Conservation (phyloP, 345 rosid genomes). For the Hevea brasiliensis region DNA sequence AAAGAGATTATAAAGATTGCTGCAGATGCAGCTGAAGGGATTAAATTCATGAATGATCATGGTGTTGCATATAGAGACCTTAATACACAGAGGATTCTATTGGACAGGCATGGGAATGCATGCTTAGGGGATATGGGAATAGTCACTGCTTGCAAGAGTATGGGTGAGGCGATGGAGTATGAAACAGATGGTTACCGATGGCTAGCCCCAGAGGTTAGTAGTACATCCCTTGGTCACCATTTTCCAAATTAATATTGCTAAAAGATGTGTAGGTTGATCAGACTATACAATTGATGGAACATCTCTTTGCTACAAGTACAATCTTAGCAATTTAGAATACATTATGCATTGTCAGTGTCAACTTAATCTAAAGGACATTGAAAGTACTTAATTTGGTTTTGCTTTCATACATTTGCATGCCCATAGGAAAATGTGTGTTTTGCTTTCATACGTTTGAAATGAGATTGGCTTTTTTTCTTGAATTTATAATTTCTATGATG, state of each 20-base stretch:
- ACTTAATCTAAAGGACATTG: not conserved
- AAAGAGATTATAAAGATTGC: conserved; percentile 78
- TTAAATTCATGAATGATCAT: conserved; percentile 83
- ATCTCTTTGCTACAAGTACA: not conserved
- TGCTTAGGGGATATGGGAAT: conserved; percentile 91
- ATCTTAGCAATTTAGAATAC: not conserved
- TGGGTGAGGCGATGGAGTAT: conserved; percentile 80
- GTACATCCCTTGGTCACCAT: conserved; percentile 18
- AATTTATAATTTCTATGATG: not conserved
- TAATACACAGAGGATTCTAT: conserved; percentile 67
- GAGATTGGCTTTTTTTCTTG: too few species aligned
- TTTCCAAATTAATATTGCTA: conserved; percentile 7
- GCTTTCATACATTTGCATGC: not conserved
- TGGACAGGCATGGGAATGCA: conserved; percentile 82
- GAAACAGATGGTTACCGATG: conserved; percentile 98
- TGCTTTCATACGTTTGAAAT: not conserved
- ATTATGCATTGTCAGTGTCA: not conserved
- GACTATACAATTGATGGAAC: not conserved
- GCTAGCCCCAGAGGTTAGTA: conserved; percentile 96
- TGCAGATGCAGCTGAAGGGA: conserved; percentile 73
- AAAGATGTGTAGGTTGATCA: conserved; percentile 6
- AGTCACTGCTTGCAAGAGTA: conserved; percentile 82
- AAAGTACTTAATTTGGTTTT: not conserved
- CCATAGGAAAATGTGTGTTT: too few species aligned
- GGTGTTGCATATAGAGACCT: conserved; percentile 80